Percentiles rank a stretch among this genome's conserved stretches.
Evolutionary conservation across 1,284 basidiomycete species (phyloP).

Genomic region (Ceratobasidium sp.): DNA sequence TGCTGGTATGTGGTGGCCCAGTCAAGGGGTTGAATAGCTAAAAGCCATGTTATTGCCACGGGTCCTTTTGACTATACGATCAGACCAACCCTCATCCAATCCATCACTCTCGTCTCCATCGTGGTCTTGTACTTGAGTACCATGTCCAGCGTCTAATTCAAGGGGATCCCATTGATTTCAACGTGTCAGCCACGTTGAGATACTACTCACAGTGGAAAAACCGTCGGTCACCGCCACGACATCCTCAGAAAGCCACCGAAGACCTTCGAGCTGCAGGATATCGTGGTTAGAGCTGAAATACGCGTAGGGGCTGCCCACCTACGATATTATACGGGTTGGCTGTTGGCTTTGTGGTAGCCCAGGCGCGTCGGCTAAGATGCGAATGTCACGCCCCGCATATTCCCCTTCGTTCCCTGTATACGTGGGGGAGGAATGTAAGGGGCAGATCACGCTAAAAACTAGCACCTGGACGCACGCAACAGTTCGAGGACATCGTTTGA

Average conservation of each 20-base stretch:
- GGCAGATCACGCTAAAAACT: background rate
- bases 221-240: slow-evolving; percentile 14
- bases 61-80: background rate
- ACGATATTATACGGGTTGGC: slow-evolving; percentile 32
- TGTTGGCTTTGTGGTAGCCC: slow-evolving; percentile 7
- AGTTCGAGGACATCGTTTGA: slow-evolving; percentile 24
- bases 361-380: slow-evolving; percentile 32
- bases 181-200: background rate
- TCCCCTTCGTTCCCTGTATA: slow-evolving; percentile 15
- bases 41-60: background rate
- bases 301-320: slow-evolving; percentile 12
- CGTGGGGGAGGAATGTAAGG: background rate
- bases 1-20: slow-evolving; percentile 32
- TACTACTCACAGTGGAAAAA: slow-evolving; percentile 27
- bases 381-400: slow-evolving; percentile 16
- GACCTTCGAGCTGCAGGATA: slow-evolving; percentile 11
- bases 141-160: slow-evolving; percentile 27
- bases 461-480: slow-evolving; percentile 11
- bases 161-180: background rate
- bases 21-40: slow-evolving; percentile 33
- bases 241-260: slow-evolving; percentile 22
- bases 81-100: slow-evolving; percentile 21
- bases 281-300: background rate
- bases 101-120: slow-evolving; percentile 33
- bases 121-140: slow-evolving; percentile 24